Percentiles rank a stretch among this genome's conserved stretches.
These are phyloP conservation scores for Atkinsonella texensis DNA, from an alignment of 2,329 filamentous ascomycete genomes.

Conservation along the genomic window DNA sequence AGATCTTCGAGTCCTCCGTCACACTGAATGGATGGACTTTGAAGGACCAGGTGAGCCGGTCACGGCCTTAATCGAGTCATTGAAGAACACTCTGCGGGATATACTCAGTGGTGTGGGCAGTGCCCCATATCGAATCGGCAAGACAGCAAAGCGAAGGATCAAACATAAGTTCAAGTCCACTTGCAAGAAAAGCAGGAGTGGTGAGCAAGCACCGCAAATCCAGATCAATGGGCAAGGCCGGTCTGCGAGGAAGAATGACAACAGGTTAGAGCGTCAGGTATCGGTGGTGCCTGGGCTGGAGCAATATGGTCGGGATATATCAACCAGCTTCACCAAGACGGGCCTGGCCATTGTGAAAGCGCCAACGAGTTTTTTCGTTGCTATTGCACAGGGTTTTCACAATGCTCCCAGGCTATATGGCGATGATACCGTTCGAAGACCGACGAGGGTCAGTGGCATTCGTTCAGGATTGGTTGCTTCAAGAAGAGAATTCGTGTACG, in stretches of 20 bases:
- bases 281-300: constrained; percentile 6
- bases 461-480: constrained; percentile 51
- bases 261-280: not conserved
- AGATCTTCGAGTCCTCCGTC: constrained; percentile 49
- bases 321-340: constrained; percentile 37
- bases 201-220: not conserved
- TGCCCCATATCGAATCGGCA: constrained; percentile 49
- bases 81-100: constrained; percentile 45
- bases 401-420: constrained; percentile 60
- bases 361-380: constrained; percentile 49
- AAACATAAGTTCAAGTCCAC: constrained; percentile 32
- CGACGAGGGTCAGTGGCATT: constrained; percentile 52
- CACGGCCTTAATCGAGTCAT: constrained; percentile 50
- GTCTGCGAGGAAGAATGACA: constrained; percentile 8
- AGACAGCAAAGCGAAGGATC: constrained; percentile 39
- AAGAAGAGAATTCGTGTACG: constrained; percentile 47
- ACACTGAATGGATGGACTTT: constrained; percentile 67
- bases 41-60: constrained; percentile 64
- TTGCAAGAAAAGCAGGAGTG: constrained; percentile 26
- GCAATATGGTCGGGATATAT: constrained; percentile 38
- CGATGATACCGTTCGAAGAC: constrained; percentile 54
- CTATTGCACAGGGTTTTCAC: constrained; percentile 56
- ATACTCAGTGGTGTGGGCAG: constrained; percentile 51
- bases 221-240: not conserved
- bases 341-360: constrained; percentile 39